Evolutionary conservation across 2,329 filamentous ascomycete species (phyloP).

Genomic region (Hypoxylon sp.): DNA sequence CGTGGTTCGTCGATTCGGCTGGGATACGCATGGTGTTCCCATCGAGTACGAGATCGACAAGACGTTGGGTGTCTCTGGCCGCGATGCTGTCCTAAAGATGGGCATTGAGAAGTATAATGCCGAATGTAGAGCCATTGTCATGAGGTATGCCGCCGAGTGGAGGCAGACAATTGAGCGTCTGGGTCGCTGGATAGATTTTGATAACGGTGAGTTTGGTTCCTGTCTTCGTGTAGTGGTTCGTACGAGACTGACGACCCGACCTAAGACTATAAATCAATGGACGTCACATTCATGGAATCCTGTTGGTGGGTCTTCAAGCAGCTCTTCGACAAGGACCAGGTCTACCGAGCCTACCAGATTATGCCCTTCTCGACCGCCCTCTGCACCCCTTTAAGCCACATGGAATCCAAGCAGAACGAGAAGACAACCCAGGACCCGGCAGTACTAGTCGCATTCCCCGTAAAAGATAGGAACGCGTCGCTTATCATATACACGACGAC

Average conservation of each 20-base stretch:
- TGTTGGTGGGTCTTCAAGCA: constrained; percentile 98
- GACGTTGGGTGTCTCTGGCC: constrained; percentile 89
- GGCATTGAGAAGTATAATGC: constrained; percentile 92
- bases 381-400: constrained; percentile 91
- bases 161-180: constrained; percentile 87
- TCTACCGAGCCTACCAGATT: constrained; percentile 91
- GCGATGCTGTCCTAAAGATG: constrained; percentile 87
- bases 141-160: constrained; percentile 92
- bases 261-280: constrained; percentile 77
- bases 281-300: constrained; percentile 94
- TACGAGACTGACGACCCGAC: neutral
- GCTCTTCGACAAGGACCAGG: constrained; percentile 88
- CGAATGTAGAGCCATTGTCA: constrained; percentile 92
- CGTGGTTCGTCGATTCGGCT: constrained; percentile 92
- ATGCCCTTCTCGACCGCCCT: constrained; percentile 96
- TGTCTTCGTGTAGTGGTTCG: constrained; percentile 31
- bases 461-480: constrained; percentile 56
- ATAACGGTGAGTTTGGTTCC: constrained; percentile 82
- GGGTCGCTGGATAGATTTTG: constrained; percentile 97
- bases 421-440: constrained; percentile 93
- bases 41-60: constrained; percentile 99
- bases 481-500: constrained; percentile 76
- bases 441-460: constrained; percentile 88
- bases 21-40: constrained; percentile 94
- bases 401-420: constrained; percentile 95